Conservation (phyloP, 148 eudicot genomes). For the Silene latifolia region DNA sequence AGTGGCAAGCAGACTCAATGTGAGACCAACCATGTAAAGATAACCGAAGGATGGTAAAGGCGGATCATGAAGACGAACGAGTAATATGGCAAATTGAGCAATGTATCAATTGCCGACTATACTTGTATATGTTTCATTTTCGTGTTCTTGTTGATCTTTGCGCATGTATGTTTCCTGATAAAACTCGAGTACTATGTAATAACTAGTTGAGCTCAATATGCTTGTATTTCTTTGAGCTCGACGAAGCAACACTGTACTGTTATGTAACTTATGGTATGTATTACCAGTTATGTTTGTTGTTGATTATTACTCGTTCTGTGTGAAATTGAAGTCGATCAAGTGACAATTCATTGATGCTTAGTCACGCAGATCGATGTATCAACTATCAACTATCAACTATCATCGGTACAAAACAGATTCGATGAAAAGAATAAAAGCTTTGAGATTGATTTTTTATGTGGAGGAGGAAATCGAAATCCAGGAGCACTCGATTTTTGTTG, state of each 20-base stretch:
- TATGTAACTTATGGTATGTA: background rate
- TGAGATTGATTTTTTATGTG: no score
- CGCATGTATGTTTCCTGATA: background rate
- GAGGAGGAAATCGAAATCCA: no score
- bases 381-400: no score
- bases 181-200: background rate
- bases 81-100: background rate
- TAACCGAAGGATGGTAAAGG: background rate
- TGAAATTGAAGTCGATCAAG: background rate
- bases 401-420: no score
- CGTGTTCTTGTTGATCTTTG: background rate
- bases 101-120: background rate
- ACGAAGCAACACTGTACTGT: background rate
- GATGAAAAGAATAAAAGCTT: no score
- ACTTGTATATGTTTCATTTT: slow-evolving; percentile 8
- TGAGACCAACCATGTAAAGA: slow-evolving; percentile 74
- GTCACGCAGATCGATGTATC: no score
- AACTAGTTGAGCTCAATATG: slow-evolving; percentile 9
- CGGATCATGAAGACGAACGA: slow-evolving; percentile 12
- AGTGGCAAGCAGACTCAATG: slow-evolving; percentile 68
- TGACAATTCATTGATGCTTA: no score
- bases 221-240: background rate
- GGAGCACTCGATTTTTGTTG: no score
- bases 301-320: background rate
- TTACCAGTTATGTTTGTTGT: slow-evolving; percentile 2